Evolutionary conservation across 305 asterid genomes (phyloP).

Genomic region (Solanum hybrid): DNA sequence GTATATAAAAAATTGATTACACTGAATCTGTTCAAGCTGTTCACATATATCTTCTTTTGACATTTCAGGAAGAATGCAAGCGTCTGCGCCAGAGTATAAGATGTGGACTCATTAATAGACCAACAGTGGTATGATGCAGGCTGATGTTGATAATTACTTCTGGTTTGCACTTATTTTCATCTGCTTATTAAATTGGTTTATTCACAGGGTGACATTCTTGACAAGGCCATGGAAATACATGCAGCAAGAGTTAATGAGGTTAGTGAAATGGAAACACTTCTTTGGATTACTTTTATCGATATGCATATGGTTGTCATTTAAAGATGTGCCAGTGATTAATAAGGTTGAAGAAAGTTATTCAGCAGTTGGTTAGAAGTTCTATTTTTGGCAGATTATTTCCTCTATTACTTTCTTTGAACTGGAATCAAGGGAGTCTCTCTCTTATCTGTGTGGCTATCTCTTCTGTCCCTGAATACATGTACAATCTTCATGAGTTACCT

Average conservation of each 20-base stretch:
- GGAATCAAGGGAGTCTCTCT: neutral
- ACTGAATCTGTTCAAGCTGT: conserved; percentile 4
- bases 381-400: neutral
- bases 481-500: neutral
- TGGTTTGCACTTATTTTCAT: conserved; percentile 8
- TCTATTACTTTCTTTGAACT: neutral
- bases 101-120: conserved; percentile 83
- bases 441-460: neutral
- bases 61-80: conserved; percentile 93
- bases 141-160: neutral
- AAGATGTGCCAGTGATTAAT: neutral
- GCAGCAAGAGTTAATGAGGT: conserved; percentile 89
- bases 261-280: conserved; percentile 26
- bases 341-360: neutral
- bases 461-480: neutral
- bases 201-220: conserved; percentile 93
- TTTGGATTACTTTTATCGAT: neutral
- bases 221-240: conserved; percentile 91
- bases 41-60: neutral
- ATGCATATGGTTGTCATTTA: neutral
- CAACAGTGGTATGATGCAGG: conserved; percentile 66
- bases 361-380: neutral
- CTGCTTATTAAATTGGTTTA: conserved; percentile 15
- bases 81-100: conserved; percentile 97
- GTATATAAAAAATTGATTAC: neutral